Evolutionary conservation across 345 rosid species (phyloP).

Genomic region (Trapa bicornis): DNA sequence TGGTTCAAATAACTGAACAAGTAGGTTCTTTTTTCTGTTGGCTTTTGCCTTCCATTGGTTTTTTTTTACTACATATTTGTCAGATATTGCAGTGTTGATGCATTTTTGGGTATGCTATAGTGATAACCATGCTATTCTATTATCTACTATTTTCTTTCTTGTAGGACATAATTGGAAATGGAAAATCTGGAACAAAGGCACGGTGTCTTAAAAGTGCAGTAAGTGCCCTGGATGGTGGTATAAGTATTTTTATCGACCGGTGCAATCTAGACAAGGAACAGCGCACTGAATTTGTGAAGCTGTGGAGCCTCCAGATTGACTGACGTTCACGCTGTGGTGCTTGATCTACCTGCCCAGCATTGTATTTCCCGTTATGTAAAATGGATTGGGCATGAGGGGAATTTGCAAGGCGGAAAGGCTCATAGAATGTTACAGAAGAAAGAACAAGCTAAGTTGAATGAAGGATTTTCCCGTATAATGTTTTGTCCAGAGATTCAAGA

Average conservation of each 20-base stretch:
- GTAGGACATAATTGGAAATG: slow-evolving; percentile 75
- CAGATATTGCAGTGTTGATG: not conserved
- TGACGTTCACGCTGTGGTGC: slow-evolving; percentile 59
- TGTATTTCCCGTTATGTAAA: slow-evolving; percentile 80
- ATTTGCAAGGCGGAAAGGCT: slow-evolving; percentile 90
- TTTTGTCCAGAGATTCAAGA: slow-evolving; percentile 63
- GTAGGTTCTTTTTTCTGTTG: not conserved
- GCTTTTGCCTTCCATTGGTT: not conserved
- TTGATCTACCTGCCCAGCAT: slow-evolving; percentile 69
- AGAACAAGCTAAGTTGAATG: slow-evolving; percentile 56
- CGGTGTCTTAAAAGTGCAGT: slow-evolving; percentile 57
- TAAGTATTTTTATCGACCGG: slow-evolving; percentile 67
- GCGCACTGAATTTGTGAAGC: slow-evolving; percentile 63
- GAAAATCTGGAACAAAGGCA: slow-evolving; percentile 65
- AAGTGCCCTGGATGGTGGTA: slow-evolving; percentile 53
- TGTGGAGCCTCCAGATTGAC: slow-evolving; percentile 35
- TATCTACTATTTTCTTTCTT: slow-evolving; percentile 1
- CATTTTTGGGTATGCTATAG: not conserved
- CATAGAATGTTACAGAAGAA: slow-evolving; percentile 83
- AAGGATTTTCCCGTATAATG: slow-evolving; percentile 58
- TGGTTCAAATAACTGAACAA: not conserved
- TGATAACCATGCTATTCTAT: not conserved
- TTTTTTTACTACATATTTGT: not conserved
- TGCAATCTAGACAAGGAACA: slow-evolving; percentile 82
- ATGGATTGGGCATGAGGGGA: slow-evolving; percentile 78